These are phyloP conservation scores for Trametes pubescens DNA, from an alignment of 1,284 basidiomycete genomes.

Conservation along the genomic window DNA sequence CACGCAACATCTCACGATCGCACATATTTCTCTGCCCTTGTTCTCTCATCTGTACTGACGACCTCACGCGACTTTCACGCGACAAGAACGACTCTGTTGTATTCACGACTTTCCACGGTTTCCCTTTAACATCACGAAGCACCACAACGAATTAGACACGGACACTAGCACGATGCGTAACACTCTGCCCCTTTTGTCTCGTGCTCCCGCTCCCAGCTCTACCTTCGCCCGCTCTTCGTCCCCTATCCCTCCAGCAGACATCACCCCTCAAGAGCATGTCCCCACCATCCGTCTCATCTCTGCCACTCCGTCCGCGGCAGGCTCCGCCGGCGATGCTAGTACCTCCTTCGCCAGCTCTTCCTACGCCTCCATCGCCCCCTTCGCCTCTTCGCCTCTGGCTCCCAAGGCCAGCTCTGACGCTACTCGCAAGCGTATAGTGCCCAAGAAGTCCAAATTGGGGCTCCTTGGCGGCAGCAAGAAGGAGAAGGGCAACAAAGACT, in stretches of 20 bases:
- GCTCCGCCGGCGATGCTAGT: constrained; percentile 47
- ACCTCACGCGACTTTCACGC: constrained; percentile 28
- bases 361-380: constrained; percentile 42
- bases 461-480: constrained; percentile 53
- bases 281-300: constrained; percentile 75
- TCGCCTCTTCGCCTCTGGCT: constrained; percentile 42
- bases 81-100: constrained; percentile 36
- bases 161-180: constrained; percentile 45
- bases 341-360: constrained; percentile 42
- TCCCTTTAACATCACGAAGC: constrained; percentile 21
- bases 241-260: constrained; percentile 39
- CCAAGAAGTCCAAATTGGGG: constrained; percentile 75
- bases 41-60: constrained; percentile 33
- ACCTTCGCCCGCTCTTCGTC: constrained; percentile 42
- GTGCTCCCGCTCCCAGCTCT: constrained; percentile 39
- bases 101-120: constrained; percentile 36
- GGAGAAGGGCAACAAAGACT: constrained; percentile 53
- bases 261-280: constrained; percentile 45
- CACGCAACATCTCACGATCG: constrained; percentile 35
- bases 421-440: constrained; percentile 66
- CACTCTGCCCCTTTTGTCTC: constrained; percentile 46
- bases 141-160: constrained; percentile 30
- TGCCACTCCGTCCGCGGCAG: constrained; percentile 66
- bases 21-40: constrained; percentile 24
- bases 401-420: constrained; percentile 44